Percentiles rank a stretch among this genome's conserved stretches.
phyloP scores from a whole-genome alignment of 2,329 filamentous ascomycete species.

The Helotiales sp. region DNA sequence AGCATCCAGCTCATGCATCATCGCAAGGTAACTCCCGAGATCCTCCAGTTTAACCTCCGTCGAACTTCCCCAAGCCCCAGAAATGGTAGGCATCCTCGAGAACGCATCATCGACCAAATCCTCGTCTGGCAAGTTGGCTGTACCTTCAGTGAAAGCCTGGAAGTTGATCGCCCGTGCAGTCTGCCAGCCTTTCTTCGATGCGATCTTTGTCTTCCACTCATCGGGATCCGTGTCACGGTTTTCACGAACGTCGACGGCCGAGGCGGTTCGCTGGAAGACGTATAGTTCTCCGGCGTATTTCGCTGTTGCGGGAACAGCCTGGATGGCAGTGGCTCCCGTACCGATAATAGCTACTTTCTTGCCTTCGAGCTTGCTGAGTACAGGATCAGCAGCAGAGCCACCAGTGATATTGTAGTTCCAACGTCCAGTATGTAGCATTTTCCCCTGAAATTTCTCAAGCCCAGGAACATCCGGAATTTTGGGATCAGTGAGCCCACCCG shows the following conservation, averaged over 20 bases:
- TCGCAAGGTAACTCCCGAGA: constrained; percentile 5
- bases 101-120: constrained; percentile 33
- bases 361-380: constrained; percentile 41
- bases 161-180: constrained; percentile 52
- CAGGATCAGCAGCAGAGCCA: constrained; percentile 42
- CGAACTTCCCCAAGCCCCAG: constrained; percentile 16
- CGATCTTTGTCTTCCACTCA: constrained; percentile 44
- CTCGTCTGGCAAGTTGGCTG: constrained; percentile 54
- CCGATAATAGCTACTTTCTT: constrained; percentile 39
- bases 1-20: constrained; percentile 39
- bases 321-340: constrained; percentile 39
- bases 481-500: constrained; percentile 49
- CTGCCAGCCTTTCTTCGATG: constrained; percentile 54
- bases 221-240: constrained; percentile 49
- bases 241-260: constrained; percentile 47
- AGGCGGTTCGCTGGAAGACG: constrained; percentile 62
- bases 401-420: constrained; percentile 52
- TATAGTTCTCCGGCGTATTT: constrained; percentile 55
- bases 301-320: constrained; percentile 48
- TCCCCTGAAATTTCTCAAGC: constrained; percentile 46
- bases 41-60: constrained; percentile 12
- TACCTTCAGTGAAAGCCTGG: constrained; percentile 39
- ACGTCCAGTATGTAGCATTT: constrained; percentile 50
- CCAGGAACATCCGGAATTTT: constrained; percentile 52
- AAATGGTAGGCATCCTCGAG: constrained; percentile 17